A percentile compares a stretch with the other conserved stretches of the same genome.
Evolutionary conservation across 495 filamentous ascomycete genomes (phyloP).

Genomic region (Xylaria flabelliformis): DNA sequence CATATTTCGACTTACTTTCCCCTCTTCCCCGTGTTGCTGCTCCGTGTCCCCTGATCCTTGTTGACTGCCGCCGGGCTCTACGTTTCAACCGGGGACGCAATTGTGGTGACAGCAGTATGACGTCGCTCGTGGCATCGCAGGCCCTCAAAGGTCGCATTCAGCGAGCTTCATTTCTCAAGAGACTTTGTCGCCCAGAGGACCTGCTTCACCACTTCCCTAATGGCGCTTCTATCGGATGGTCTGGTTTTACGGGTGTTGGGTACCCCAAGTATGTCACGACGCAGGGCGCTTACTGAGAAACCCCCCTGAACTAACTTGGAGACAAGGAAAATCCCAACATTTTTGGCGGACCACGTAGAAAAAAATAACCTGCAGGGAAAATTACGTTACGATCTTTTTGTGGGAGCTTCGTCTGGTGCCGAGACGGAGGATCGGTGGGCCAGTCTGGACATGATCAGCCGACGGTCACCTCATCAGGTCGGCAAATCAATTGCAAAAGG

Average conservation of each 20-base stretch:
- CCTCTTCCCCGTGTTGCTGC: background rate
- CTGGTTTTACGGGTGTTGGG: conserved; percentile 89
- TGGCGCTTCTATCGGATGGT: conserved; percentile 86
- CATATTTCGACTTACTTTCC: background rate
- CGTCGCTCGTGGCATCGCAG: conserved; percentile 66
- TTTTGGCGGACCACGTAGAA: conserved; percentile 87
- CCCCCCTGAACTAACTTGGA: conserved; percentile 29
- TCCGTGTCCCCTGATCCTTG: background rate
- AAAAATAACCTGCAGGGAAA: conserved; percentile 85
- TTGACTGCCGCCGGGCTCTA: conserved; percentile 8
- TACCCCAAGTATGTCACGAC: conserved; percentile 76
- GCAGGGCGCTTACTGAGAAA: background rate
- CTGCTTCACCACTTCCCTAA: conserved; percentile 81
- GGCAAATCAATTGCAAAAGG: conserved; percentile 91
- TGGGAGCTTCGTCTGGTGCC: conserved; percentile 85
- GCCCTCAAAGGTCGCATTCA: conserved; percentile 75
- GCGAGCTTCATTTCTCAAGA: conserved; percentile 78
- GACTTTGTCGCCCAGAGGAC: conserved; percentile 80
- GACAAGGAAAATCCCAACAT: conserved; percentile 78
- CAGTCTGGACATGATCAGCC: conserved; percentile 83
- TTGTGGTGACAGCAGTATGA: conserved; percentile 41
- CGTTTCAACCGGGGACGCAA: background rate
- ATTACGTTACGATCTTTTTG: conserved; percentile 84
- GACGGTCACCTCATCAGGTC: conserved; percentile 85
- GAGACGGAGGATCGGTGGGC: conserved; percentile 96